Base-by-base conservation (phyloP, 495 filamentous ascomycete species). In the Penicillium canescens region DNA sequence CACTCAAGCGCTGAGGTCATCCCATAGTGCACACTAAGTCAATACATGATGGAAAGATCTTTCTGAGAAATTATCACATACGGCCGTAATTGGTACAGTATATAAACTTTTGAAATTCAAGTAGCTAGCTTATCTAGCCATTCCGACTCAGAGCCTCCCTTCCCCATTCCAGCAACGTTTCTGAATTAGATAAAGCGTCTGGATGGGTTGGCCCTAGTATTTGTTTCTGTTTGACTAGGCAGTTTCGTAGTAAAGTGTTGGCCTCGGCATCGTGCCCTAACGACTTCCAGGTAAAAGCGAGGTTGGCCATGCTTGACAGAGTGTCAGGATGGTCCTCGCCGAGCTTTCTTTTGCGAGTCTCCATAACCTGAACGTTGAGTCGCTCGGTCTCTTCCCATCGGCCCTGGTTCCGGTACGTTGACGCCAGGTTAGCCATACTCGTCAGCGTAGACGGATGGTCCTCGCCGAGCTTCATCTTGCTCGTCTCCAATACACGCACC, bases 401-500 rank as follows among this genome's bases (percentile, higher is more conserved):
- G 28, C 66, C 65, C 41, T 65, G 65, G 8, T 46, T 49, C 40
- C 34, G 3, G 21, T 63, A 70, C 20, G 55, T 69, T 21, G 50
- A 35, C 40, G 54, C 61, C 0, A 74, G 64, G n/a, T 65, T 59
- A n/a, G 4, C 40, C 50, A 70, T 68, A 6, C 40, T 50, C 13
- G 13, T 54, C 21, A 72, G 18, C 9, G 70, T 74, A 18, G 62
- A n/a, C 3, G 55, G 59, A 56, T 74, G 57, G 3, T 69, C 52
- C 13, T 46, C 31, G 10, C 69, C 67, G 2, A 71, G 57, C 23
- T 49, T 20, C 36, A 4, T 52, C 40, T 65, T 57, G 3, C 40
- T 49, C 1, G 42, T 50, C 56, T 69, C 51, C 31, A 68, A 43
- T 21, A 59, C 57, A 0, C 1, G 33, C 9, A 28, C 81, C 57